Conservation (phyloP, 108 stramenopile genomes). For the Craspedostauros australis region DNA sequence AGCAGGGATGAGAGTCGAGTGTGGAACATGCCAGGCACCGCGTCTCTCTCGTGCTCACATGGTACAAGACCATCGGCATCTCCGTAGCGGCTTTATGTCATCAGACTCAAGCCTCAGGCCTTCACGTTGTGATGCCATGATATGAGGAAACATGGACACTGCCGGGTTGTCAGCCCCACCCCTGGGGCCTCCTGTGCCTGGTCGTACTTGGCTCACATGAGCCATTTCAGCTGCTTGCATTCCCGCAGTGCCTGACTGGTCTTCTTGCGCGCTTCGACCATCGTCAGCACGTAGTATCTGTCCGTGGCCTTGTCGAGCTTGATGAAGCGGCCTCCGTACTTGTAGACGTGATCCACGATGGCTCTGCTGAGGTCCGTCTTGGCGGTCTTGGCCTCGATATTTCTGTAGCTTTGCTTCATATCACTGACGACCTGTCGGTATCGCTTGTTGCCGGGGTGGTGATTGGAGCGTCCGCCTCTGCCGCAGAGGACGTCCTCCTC, state of each 20-base stretch:
- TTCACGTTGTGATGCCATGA: no score
- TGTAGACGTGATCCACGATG: slow-evolving; percentile 30
- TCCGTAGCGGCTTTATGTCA: no score
- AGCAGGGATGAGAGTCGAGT: no score
- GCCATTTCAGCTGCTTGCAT: slow-evolving; percentile 16
- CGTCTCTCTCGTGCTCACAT: no score
- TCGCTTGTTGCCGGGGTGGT: slow-evolving; percentile 25
- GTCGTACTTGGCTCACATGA: no score
- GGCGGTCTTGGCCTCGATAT: slow-evolving; percentile 19
- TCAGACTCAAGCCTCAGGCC: no score
- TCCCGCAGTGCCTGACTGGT: slow-evolving; percentile 40
- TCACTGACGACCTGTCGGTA: slow-evolving; percentile 30
- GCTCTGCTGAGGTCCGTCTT: slow-evolving; percentile 33
- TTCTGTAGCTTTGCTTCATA: slow-evolving; percentile 24
- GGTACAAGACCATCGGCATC: no score
- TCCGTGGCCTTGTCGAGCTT: slow-evolving; percentile 8
- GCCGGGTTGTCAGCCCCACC: no score
- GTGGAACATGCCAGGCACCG: no score
- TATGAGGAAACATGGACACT: no score
- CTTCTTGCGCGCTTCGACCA: slow-evolving; percentile 32
- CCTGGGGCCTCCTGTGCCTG: no score
- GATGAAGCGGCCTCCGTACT: slow-evolving; percentile 30
- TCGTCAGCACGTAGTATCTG: slow-evolving; percentile 18
- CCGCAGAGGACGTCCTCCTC: slow-evolving; percentile 20
- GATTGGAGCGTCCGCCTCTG: slow-evolving; percentile 21